phyloP scores from a whole-genome alignment of 768 basidiomycete genomes.

The Mycena indigotica region DNA sequence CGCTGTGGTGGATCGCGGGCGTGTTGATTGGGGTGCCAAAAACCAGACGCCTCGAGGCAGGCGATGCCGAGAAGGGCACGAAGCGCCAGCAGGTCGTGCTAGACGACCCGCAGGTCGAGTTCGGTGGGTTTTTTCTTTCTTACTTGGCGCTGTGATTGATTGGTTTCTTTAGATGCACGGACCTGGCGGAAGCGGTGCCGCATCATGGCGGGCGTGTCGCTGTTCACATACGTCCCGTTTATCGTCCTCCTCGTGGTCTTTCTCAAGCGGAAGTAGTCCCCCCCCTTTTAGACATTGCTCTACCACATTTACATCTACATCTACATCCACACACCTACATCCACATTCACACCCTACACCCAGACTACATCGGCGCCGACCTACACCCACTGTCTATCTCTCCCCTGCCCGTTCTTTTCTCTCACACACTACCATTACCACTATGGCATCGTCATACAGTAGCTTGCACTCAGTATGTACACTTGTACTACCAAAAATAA shows the following conservation, averaged over 20 bases:
- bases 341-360: no score
- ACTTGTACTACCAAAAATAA: no score
- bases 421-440: no score
- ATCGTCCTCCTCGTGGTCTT: slow-evolving; percentile 74
- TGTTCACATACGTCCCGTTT: slow-evolving; percentile 79
- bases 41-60: slow-evolving; percentile 61
- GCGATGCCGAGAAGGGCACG: slow-evolving; percentile 56
- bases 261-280: neutral
- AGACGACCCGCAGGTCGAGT: slow-evolving; percentile 80
- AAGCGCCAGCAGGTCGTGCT: slow-evolving; percentile 75
- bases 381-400: no score
- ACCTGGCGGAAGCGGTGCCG: slow-evolving; percentile 79
- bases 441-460: no score
- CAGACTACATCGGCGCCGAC: no score
- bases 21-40: slow-evolving; percentile 52
- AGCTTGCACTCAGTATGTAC: no score
- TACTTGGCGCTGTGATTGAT: neutral
- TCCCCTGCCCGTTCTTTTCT: no score
- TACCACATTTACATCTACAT: neutral
- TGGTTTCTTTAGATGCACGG: slow-evolving; percentile 57
- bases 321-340: neutral
- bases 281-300: neutral
- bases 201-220: slow-evolving; percentile 64
- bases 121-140: slow-evolving; percentile 49
- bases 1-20: slow-evolving; percentile 64